phyloP scores from a whole-genome alignment of 148 eudicot genomes.

The Diospyros lotus region DNA sequence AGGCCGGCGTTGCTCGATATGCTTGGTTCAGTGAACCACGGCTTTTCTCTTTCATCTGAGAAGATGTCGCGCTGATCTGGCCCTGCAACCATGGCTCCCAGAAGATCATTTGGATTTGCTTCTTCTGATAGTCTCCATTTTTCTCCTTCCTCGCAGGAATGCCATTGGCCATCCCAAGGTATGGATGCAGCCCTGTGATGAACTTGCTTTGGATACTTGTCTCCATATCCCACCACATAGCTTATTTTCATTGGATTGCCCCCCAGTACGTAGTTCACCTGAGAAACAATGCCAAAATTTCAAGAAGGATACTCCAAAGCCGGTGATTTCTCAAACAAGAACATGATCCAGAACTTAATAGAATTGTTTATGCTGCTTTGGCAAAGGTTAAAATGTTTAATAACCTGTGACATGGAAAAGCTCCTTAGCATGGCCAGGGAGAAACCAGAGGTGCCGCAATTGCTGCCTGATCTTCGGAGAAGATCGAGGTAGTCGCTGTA shows the following conservation, averaged over 20 bases:
- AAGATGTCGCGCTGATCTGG: slow-evolving; percentile 30
- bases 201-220: slow-evolving; percentile 26
- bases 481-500: slow-evolving; percentile 37
- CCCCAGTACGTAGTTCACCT: slow-evolving; percentile 38
- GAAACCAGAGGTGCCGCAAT: slow-evolving; percentile 14
- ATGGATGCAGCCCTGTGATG: slow-evolving; percentile 41
- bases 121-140: slow-evolving; percentile 18
- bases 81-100: slow-evolving; percentile 43
- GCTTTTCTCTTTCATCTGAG: slow-evolving; percentile 24
- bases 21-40: slow-evolving; percentile 34
- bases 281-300: not conserved
- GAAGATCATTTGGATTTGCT: slow-evolving; percentile 26
- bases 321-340: no score
- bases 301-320: no score
- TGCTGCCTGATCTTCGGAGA: slow-evolving; percentile 20
- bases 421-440: slow-evolving; percentile 16
- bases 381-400: not conserved
- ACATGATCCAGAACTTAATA: not conserved
- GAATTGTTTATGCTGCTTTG: no score
- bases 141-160: slow-evolving; percentile 25
- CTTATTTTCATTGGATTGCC: slow-evolving; percentile 38
- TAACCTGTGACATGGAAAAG: slow-evolving; percentile 32
- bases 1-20: slow-evolving; percentile 36
- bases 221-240: slow-evolving; percentile 36
- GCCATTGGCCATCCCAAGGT: slow-evolving; percentile 22